Percentiles rank a stretch among this genome's conserved stretches.
Conservation (phyloP, 177 flowering plant species). For the Tripterygium wilfordii region DNA sequence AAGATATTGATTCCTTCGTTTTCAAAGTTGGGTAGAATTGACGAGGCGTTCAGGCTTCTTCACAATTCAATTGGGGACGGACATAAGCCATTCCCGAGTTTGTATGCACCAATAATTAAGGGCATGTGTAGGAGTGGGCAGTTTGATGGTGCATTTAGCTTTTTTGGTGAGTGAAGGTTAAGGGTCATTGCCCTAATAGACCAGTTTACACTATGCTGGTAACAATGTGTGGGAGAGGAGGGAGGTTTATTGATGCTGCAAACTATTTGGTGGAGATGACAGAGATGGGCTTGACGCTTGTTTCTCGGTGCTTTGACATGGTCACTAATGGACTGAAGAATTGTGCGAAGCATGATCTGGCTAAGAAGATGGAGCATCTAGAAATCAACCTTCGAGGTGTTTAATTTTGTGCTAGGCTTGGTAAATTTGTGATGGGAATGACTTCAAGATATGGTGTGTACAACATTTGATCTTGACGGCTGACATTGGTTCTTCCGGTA, state of each 20-base stretch:
- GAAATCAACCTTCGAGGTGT: constrained; percentile 60
- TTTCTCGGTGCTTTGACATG: constrained; percentile 77
- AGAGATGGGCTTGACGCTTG: constrained; percentile 54
- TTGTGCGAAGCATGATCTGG: constrained; percentile 86
- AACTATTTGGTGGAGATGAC: constrained; percentile 93
- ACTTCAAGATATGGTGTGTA: too few relatives aligned
- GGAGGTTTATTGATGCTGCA: constrained; percentile 77
- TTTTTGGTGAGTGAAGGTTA: constrained; percentile 83
- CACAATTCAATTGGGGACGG: constrained; percentile 70
- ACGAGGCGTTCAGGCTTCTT: constrained; percentile 70
- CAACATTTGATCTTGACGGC: too few relatives aligned
- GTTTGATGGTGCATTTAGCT: constrained; percentile 89
- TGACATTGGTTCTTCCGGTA: too few relatives aligned
- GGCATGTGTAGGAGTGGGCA: constrained; percentile 61
- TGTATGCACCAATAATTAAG: constrained; percentile 82
- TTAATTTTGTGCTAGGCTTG: too few relatives aligned
- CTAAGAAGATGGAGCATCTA: constrained; percentile 70
- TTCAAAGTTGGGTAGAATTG: constrained; percentile 64
- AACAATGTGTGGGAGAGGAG: constrained; percentile 81
- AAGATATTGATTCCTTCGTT: constrained; percentile 70
- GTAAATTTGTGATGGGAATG: too few relatives aligned
- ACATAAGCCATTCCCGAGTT: constrained; percentile 77
- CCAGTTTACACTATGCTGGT: constrained; percentile 93
- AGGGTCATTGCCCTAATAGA: constrained; percentile 84
- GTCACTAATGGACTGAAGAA: constrained; percentile 90